phyloP scores from a whole-genome alignment of 2,329 filamentous ascomycete species.

The Blumeria hordei region DNA sequence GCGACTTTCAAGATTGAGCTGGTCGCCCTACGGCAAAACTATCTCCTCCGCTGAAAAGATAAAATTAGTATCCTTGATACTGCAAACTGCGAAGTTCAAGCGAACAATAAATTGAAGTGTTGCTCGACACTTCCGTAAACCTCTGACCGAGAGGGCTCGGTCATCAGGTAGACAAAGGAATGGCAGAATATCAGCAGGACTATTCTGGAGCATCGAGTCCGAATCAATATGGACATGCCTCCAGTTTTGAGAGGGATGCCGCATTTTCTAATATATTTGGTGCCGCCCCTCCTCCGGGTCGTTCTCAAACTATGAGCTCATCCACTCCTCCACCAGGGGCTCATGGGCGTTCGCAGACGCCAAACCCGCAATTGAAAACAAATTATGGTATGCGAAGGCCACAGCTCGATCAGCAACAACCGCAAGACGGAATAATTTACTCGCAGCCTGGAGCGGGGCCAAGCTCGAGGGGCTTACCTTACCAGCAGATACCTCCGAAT shows the following conservation, averaged over 20 bases:
- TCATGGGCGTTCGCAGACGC: slow-evolving; percentile 54
- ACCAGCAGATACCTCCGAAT: slow-evolving; percentile 16
- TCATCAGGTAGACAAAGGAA: slow-evolving; percentile 4
- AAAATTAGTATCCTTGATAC: no score
- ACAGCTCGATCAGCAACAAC: slow-evolving; percentile 31
- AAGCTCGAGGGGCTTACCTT: slow-evolving; percentile 19
- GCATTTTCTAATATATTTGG: slow-evolving; percentile 95
- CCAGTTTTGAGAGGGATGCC: slow-evolving; percentile 59
- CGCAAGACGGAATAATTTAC: slow-evolving; percentile 15
- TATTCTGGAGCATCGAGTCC: slow-evolving; percentile 26
- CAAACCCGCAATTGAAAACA: slow-evolving; percentile 23
- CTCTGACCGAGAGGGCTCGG: background rate
- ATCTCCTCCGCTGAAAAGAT: no score
- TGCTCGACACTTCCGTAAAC: no score
- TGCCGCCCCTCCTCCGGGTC: slow-evolving; percentile 57
- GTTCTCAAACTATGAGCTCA: slow-evolving; percentile 88
- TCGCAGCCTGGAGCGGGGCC: slow-evolving; percentile 8
- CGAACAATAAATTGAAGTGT: background rate
- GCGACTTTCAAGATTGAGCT: background rate
- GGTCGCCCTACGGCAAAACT: background rate
- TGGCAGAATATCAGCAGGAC: slow-evolving; percentile 38
- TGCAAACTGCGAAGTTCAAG: no score
- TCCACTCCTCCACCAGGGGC: slow-evolving; percentile 35
- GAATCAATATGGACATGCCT: slow-evolving; percentile 20
- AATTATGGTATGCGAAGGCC: slow-evolving; percentile 33